phyloP scores from a whole-genome alignment of 1,284 basidiomycete species.

The Athelia psychrophila region DNA sequence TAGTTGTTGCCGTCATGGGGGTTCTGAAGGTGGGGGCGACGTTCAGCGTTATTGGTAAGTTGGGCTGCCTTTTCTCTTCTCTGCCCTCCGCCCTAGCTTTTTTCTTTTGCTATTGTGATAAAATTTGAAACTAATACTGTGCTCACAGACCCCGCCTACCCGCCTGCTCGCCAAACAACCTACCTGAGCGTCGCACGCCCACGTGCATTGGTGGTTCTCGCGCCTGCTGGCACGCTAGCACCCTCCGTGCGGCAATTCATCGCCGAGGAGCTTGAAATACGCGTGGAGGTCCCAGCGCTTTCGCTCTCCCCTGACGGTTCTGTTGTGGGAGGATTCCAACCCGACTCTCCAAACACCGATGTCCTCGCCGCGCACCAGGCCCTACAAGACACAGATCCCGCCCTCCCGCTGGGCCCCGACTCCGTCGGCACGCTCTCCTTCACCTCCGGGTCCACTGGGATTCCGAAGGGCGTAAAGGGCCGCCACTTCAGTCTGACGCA shows the following conservation, averaged over 20 bases:
- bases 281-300: constrained; percentile 92
- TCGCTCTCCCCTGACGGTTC: constrained; percentile 65
- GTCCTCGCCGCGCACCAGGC: constrained; percentile 50
- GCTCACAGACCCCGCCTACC: constrained; percentile 89
- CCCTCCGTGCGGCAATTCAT: constrained; percentile 88
- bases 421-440: constrained; percentile 95
- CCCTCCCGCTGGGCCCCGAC: constrained; percentile 89
- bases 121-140: too few relatives aligned
- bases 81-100: not conserved
- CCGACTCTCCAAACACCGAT: constrained; percentile 38
- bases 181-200: constrained; percentile 95
- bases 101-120: not conserved
- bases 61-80: constrained; percentile 1
- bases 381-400: constrained; percentile 72
- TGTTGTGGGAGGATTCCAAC: constrained; percentile 63
- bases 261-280: constrained; percentile 77
- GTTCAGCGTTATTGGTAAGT: constrained; percentile 94
- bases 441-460: constrained; percentile 96
- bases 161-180: constrained; percentile 91
- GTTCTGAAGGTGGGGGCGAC: constrained; percentile 96
- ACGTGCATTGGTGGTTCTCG: constrained; percentile 90
- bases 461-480: constrained; percentile 96
- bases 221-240: constrained; percentile 84
- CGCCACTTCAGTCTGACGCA: constrained; percentile 96
- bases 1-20: constrained; percentile 97